Evolutionary conservation across 257 asterid species (phyloP).

Genomic region (Parsonsia alboflavescens): DNA sequence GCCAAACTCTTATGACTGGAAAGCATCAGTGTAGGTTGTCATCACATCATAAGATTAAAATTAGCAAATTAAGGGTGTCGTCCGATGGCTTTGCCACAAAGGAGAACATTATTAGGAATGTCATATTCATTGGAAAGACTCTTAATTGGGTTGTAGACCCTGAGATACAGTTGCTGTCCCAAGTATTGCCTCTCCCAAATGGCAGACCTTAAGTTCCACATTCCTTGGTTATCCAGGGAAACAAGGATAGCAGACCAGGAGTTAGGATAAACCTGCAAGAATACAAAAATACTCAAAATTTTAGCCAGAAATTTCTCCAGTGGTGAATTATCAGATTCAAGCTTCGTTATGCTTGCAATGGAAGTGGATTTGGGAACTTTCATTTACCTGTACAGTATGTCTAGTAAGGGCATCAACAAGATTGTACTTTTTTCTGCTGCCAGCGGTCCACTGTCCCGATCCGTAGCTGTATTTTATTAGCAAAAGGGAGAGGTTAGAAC

Average conservation of each 20-base stretch:
- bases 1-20: constrained; percentile 67
- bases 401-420: constrained; percentile 85
- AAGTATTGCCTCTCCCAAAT: constrained; percentile 89
- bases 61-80: constrained; percentile 25
- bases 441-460: constrained; percentile 63
- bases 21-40: constrained; percentile 1
- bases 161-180: constrained; percentile 79
- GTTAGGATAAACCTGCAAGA: constrained; percentile 70
- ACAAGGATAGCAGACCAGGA: constrained; percentile 84
- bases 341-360: not conserved
- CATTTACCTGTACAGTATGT: constrained; percentile 78
- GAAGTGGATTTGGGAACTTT: not conserved
- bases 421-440: constrained; percentile 59
- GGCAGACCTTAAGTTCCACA: constrained; percentile 97
- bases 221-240: constrained; percentile 93
- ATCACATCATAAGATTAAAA: not conserved
- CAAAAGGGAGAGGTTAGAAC: constrained; percentile 16
- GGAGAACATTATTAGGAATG: constrained; percentile 67
- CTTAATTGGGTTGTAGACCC: constrained; percentile 57
- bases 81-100: constrained; percentile 83
- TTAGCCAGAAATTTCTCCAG: not conserved
- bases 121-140: constrained; percentile 64
- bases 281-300: not conserved
- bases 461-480: constrained; percentile 55
- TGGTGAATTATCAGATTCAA: not conserved